Evolutionary conservation across 352 stramenopile genomes (phyloP).

Genomic region (Lagenidium sp.): DNA sequence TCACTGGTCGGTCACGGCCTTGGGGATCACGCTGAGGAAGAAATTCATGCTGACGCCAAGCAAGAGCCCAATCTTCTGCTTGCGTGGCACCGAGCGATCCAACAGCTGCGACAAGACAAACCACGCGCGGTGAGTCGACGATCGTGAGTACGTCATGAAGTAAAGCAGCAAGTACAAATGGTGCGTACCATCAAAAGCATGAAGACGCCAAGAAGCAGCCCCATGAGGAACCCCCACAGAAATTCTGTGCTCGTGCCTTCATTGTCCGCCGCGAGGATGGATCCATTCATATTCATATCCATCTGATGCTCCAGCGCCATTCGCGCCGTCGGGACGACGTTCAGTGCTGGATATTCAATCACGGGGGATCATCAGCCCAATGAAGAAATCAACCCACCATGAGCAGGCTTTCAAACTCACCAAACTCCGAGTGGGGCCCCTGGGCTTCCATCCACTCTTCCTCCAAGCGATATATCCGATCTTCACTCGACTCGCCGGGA

Average conservation of each 20-base stretch:
- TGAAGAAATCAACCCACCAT: no score
- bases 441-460: slow-evolving; percentile 86
- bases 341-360: slow-evolving; percentile 51
- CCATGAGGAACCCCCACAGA: slow-evolving; percentile 85
- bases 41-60: slow-evolving; percentile 87
- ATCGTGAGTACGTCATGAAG: no score
- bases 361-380: no score
- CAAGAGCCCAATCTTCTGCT: slow-evolving; percentile 80
- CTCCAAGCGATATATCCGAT: slow-evolving; percentile 84
- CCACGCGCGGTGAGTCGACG: no score
- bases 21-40: slow-evolving; percentile 82
- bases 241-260: slow-evolving; percentile 86
- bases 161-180: no score
- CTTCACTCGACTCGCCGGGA: slow-evolving; percentile 68
- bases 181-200: slow-evolving; percentile 81
- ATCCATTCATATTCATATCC: slow-evolving; percentile 80
- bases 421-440: slow-evolving; percentile 82
- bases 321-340: slow-evolving; percentile 61
- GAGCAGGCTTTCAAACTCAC: no score
- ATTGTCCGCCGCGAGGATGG: slow-evolving; percentile 77
- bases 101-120: slow-evolving; percentile 43
- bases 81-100: slow-evolving; percentile 76
- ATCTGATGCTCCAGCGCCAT: slow-evolving; percentile 77
- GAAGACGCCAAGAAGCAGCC: slow-evolving; percentile 80
- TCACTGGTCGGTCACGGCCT: slow-evolving; percentile 55